A percentile compares a stretch with the other conserved stretches of the same genome.
phyloP scores from a whole-genome alignment of 2,329 filamentous ascomycete genomes.

The Cladosporium sp. region DNA sequence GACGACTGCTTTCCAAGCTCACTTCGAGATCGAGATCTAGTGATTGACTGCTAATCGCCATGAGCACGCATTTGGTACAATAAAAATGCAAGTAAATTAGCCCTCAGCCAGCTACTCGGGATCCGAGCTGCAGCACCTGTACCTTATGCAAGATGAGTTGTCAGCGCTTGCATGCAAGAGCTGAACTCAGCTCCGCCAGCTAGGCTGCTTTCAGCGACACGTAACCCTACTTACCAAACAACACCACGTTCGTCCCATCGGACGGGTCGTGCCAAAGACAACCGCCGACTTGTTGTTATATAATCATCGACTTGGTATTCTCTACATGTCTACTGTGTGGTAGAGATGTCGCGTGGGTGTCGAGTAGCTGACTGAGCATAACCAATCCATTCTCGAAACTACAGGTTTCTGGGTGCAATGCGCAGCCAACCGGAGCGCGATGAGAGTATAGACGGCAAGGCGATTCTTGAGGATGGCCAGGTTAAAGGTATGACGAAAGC shows the following conservation, averaged over 20 bases:
- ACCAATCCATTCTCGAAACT: neutral
- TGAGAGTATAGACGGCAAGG: neutral
- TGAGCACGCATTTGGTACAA: no score
- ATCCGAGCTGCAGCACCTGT: neutral
- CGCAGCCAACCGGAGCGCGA: neutral
- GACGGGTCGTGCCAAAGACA: neutral
- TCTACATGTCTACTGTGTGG: neutral
- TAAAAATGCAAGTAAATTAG: no score
- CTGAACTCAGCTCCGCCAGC: neutral
- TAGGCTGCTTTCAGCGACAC: neutral
- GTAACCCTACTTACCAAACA: conserved; percentile 1
- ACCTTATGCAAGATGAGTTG: neutral
- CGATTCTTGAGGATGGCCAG: neutral
- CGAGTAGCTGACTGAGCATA: neutral
- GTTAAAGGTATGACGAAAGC: neutral
- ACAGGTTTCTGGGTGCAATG: neutral
- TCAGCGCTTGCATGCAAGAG: conserved; percentile 1
- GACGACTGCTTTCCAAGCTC: no score
- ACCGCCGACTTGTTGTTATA: neutral
- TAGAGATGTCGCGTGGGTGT: neutral
- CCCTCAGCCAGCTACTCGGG: no score
- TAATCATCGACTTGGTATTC: neutral
- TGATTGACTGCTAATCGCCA: no score
- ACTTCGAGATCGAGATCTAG: no score
- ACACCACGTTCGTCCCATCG: neutral